These are phyloP conservation scores for Neurospora sp. DNA, from an alignment of 495 filamentous ascomycete genomes.

Conservation along the genomic window DNA sequence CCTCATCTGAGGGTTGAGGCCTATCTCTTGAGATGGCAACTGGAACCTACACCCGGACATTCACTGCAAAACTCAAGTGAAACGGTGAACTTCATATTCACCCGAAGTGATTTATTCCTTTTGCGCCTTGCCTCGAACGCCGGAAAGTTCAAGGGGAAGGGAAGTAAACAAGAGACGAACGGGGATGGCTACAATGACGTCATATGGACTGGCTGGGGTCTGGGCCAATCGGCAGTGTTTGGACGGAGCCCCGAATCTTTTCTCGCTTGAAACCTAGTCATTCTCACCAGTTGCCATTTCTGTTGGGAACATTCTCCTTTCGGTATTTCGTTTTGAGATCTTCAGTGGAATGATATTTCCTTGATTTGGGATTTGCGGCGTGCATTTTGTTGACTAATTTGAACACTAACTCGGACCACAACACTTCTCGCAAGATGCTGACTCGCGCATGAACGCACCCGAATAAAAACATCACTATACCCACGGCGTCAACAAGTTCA, in stretches of 20 bases:
- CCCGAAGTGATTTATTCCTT: not conserved
- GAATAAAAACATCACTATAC: not conserved
- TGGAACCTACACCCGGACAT: not conserved
- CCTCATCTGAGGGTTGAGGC: not conserved
- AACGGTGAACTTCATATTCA: not conserved
- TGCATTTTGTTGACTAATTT: not conserved
- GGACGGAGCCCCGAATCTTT: not conserved
- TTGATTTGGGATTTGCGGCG: not conserved
- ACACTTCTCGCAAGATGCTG: not conserved
- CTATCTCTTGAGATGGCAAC: not conserved
- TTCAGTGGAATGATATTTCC: not conserved
- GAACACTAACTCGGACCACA: not conserved
- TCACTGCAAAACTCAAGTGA: not conserved
- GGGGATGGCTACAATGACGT: not conserved
- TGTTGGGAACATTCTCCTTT: not conserved
- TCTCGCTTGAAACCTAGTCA: not conserved
- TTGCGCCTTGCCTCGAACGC: not conserved
- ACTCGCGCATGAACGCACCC: not conserved
- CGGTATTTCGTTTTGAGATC: not conserved
- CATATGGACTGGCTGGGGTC: not conserved
- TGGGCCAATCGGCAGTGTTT: not conserved
- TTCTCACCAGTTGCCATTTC: not conserved
- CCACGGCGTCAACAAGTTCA: not conserved
- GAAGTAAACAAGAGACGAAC: not conserved
- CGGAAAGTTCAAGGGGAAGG: not conserved